A percentile compares a stretch with the other conserved stretches of the same genome.
These are phyloP conservation scores for Ceratobasidium sp. DNA, from an alignment of 1,284 basidiomycete species.

Conservation along the genomic window DNA sequence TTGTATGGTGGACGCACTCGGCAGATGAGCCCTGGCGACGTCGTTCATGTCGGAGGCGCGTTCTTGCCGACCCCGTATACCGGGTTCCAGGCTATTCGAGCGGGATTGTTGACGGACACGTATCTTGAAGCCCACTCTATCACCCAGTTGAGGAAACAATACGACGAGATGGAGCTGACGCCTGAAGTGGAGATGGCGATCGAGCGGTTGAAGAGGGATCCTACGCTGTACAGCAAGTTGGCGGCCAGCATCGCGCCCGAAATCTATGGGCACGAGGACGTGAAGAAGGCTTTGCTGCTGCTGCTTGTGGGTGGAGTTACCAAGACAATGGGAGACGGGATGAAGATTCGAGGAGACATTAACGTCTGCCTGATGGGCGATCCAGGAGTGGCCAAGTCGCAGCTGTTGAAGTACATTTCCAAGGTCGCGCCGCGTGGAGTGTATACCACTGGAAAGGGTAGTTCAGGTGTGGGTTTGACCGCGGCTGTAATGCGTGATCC, in stretches of 20 bases:
- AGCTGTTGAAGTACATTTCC: conserved; percentile 97
- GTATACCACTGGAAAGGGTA: conserved; percentile 98
- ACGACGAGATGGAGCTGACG: conserved; percentile 93
- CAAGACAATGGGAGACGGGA: conserved; percentile 94
- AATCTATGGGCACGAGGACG: conserved; percentile 98
- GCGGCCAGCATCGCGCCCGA: conserved; percentile 95
- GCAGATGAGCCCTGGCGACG: conserved; percentile 94
- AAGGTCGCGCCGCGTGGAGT: conserved; percentile 98
- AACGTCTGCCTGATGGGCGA: conserved; percentile 99
- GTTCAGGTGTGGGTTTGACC: conserved; percentile 97
- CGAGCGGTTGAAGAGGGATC: conserved; percentile 78
- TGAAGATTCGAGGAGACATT: conserved; percentile 99
- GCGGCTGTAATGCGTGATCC: conserved; percentile 99
- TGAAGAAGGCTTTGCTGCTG: conserved; percentile 97
- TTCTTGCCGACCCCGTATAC: conserved; percentile 93
- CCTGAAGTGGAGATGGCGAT: conserved; percentile 85
- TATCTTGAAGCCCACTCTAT: conserved; percentile 95
- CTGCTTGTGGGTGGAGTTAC: conserved; percentile 96
- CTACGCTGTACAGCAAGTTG: conserved; percentile 86
- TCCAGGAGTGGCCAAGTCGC: conserved; percentile 99
- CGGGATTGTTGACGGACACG: conserved; percentile 96
- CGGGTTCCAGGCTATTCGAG: conserved; percentile 89
- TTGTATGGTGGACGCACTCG: conserved; percentile 92
- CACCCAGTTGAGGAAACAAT: conserved; percentile 97
- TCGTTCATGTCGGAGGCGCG: conserved; percentile 91